Conservation (phyloP, 2,329 filamentous ascomycete species). For the Byssoonygena ceratinophila region DNA sequence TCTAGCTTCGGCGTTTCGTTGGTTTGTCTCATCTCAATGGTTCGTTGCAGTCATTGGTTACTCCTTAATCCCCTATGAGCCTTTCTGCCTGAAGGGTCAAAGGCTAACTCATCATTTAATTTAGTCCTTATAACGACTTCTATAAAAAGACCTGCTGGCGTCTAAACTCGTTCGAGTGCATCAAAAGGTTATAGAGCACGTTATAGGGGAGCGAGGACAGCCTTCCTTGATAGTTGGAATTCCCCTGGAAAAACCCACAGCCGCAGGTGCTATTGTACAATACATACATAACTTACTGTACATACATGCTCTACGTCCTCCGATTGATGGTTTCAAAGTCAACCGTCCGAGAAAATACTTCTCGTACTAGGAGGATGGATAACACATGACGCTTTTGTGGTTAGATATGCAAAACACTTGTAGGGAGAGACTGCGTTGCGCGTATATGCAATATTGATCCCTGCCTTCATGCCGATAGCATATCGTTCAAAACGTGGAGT, state of each 20-base stretch:
- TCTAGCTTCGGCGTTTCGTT: background rate
- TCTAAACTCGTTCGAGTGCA: too few relatives aligned
- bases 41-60: background rate
- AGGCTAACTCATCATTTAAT: background rate
- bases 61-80: background rate
- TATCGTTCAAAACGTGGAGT: background rate
- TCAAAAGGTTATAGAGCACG: too few relatives aligned
- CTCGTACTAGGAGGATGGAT: too few relatives aligned
- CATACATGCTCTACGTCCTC: too few relatives aligned
- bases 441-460: background rate
- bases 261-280: background rate
- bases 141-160: background rate
- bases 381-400: too few relatives aligned
- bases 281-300: too few relatives aligned
- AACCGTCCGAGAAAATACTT: background rate
- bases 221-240: too few relatives aligned
- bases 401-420: too few relatives aligned
- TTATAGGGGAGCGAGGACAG: too few relatives aligned
- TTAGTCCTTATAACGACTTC: background rate
- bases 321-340: background rate
- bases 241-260: background rate
- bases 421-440: background rate
- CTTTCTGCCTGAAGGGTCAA: background rate
- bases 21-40: background rate
- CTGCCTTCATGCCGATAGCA: background rate